Base-by-base conservation (phyloP, 352 stramenopile genomes). In the Phytophthora vignae region DNA sequence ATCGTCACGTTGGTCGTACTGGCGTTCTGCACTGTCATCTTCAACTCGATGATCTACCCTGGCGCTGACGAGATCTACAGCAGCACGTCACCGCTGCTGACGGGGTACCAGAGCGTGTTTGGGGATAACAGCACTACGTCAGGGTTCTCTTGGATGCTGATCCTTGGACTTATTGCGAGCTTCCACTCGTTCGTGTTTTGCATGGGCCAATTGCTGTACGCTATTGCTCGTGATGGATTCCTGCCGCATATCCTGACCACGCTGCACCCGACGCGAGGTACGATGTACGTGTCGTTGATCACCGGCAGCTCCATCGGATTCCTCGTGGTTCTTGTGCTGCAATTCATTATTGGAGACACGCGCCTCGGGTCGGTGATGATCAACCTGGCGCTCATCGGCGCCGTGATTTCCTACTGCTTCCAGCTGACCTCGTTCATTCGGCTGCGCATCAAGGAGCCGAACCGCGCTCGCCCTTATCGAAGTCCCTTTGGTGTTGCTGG, bases 121-220 rank as follows among this genome's bases (percentile, higher is more conserved):
- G 85, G 81, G 17, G 83, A 91, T 63, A 92, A 90, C 71, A 82
- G 69, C 55, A 85, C 77, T 3, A 92, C 84, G 11, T 85, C 83
- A 21, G 85, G 71, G 8, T 92, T 92, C 49, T 89, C 85, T 48
- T 92, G 85, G 85, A 66, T 92, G 48, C 71, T 92, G 21, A 81
- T 91, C 33, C 57, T 92, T 2, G 85, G 85, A 0, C 75, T 91
- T 10, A 82, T 92, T 64, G 75, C 77, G 19, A 89, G 79, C 66
- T 92, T 92, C 65, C 83, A 91, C 76, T 92, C 83, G 64, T 92
- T 92, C 63, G 83, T 92, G n/a, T 92, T 87, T 57, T 92, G 85
- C 72, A 92, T 92, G 84, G 84, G 84, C 21, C 81, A 86, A 19
- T 54, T 92, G 48, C 64, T 92, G 25, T 89, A 80, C 54, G 85